Evolutionary conservation across 1,139 yeast genomes (phyloP).

Genomic region (Geotrichum fermentans): DNA sequence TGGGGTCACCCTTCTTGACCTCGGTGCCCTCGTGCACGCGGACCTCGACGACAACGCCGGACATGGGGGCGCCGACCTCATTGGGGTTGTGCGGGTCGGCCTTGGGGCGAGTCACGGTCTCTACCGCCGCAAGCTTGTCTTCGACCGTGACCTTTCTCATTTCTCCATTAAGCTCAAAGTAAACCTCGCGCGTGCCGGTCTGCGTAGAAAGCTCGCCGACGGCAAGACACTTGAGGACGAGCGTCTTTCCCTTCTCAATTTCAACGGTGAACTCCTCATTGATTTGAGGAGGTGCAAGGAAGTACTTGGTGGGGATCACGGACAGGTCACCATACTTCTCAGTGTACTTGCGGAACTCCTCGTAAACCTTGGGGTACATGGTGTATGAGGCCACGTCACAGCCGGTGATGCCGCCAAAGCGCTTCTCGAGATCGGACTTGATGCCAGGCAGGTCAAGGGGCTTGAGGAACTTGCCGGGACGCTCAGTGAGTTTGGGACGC

Average conservation of each 20-base stretch:
- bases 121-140: slow-evolving; percentile 81
- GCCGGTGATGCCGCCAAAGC: slow-evolving; percentile 56
- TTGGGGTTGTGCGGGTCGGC: slow-evolving; percentile 82
- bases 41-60: slow-evolving; percentile 95
- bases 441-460: slow-evolving; percentile 75
- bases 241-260: slow-evolving; percentile 90
- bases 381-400: slow-evolving; percentile 89
- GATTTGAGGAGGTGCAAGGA: slow-evolving; percentile 78
- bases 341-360: slow-evolving; percentile 66
- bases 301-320: slow-evolving; percentile 85
- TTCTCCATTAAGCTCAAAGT: slow-evolving; percentile 97
- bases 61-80: slow-evolving; percentile 98
- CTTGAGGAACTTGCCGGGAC: slow-evolving; percentile 86
- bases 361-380: slow-evolving; percentile 97
- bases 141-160: slow-evolving; percentile 90
- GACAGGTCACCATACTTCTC: slow-evolving; percentile 89
- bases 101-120: slow-evolving; percentile 80
- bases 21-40: slow-evolving; percentile 81
- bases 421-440: slow-evolving; percentile 60
- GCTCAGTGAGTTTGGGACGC: slow-evolving; percentile 79
- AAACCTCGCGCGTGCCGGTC: slow-evolving; percentile 92
- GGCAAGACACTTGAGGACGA: slow-evolving; percentile 87
- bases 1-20: slow-evolving; percentile 94
- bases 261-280: slow-evolving; percentile 87
- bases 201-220: slow-evolving; percentile 80